A percentile compares a stretch with the other conserved stretches of the same genome.
phyloP scores from a whole-genome alignment of 2,329 filamentous ascomycete species.

The Scedosporium boydii region DNA sequence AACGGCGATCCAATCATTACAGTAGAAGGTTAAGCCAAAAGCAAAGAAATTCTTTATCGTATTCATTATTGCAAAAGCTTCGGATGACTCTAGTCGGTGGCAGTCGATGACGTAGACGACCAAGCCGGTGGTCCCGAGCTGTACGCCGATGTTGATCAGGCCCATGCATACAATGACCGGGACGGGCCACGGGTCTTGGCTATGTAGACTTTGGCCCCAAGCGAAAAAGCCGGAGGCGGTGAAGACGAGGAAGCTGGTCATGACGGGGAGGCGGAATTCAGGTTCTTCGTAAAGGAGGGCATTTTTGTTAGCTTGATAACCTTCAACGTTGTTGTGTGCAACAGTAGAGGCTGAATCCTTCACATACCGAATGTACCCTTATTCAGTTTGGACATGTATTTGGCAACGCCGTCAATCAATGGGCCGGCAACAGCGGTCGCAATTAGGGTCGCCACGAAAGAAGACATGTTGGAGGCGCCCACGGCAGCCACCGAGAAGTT shows the following conservation, averaged over 20 bases:
- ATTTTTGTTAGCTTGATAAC: background rate
- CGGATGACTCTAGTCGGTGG: conserved; percentile 25
- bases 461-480: conserved; percentile 13
- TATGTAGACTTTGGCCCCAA: conserved; percentile 16
- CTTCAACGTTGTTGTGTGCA: background rate
- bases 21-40: conserved; percentile 27
- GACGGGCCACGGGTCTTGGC: conserved; percentile 16
- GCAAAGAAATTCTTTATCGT: conserved; percentile 28
- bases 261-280: conserved; percentile 28
- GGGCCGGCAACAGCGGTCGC: conserved; percentile 22
- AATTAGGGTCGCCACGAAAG: conserved; percentile 14
- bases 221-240: conserved; percentile 27
- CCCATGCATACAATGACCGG: conserved; percentile 24
- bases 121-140: conserved; percentile 25
- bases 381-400: conserved; percentile 22
- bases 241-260: conserved; percentile 22
- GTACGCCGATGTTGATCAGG: conserved; percentile 22
- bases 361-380: conserved; percentile 22
- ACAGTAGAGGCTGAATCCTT: background rate
- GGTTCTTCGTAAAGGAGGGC: conserved; percentile 16
- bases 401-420: conserved; percentile 23
- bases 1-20: conserved; percentile 27
- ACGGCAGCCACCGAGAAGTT: conserved; percentile 24
- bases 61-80: conserved; percentile 28
- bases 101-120: conserved; percentile 28